These are phyloP conservation scores for Galeopsis tetrahit DNA, from an alignment of 257 asterid species.

Conservation along the genomic window DNA sequence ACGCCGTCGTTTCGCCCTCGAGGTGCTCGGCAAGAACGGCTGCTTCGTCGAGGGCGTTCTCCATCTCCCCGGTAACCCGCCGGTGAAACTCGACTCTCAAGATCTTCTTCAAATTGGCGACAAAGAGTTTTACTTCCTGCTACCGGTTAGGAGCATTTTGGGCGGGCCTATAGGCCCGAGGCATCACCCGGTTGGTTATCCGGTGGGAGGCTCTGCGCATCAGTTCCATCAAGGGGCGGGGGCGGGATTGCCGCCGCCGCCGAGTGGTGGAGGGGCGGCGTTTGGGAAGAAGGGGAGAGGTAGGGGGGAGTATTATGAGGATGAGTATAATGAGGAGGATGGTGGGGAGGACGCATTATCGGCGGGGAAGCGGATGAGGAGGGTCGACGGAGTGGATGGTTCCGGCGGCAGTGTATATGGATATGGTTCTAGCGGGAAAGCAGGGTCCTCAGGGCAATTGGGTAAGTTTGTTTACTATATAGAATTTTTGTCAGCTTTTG, in stretches of 20 bases:
- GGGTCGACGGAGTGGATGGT: conserved; percentile 62
- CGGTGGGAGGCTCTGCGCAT: conserved; percentile 34
- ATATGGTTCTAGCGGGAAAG: conserved; percentile 68
- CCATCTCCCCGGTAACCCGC: conserved; percentile 81
- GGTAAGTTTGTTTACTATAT: conserved; percentile 46
- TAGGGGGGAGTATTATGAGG: conserved; percentile 68
- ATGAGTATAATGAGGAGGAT: conserved; percentile 58
- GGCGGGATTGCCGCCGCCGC: conserved; percentile 50
- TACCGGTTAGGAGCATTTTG: conserved; percentile 85
- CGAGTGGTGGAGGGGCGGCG: conserved; percentile 47
- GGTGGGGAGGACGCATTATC: conserved; percentile 53
- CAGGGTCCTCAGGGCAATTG: conserved; percentile 56
- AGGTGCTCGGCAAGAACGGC: conserved; percentile 93
- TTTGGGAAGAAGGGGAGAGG: conserved; percentile 77
- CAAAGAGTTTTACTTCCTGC: conserved; percentile 82
- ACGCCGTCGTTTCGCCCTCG: conserved; percentile 97
- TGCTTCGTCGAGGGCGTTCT: conserved; percentile 95
- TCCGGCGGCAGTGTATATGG: conserved; percentile 56
- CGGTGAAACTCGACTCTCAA: conserved; percentile 94
- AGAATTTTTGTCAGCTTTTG: background rate
- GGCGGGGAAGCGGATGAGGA: conserved; percentile 55
- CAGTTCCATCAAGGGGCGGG: conserved; percentile 37
- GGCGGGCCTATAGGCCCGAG: conserved; percentile 87
- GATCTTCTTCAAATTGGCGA: conserved; percentile 95
- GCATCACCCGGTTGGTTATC: conserved; percentile 56